Evolutionary conservation across 2,329 filamentous ascomycete species (phyloP).

Genomic region (Metarhizium guizhouense): DNA sequence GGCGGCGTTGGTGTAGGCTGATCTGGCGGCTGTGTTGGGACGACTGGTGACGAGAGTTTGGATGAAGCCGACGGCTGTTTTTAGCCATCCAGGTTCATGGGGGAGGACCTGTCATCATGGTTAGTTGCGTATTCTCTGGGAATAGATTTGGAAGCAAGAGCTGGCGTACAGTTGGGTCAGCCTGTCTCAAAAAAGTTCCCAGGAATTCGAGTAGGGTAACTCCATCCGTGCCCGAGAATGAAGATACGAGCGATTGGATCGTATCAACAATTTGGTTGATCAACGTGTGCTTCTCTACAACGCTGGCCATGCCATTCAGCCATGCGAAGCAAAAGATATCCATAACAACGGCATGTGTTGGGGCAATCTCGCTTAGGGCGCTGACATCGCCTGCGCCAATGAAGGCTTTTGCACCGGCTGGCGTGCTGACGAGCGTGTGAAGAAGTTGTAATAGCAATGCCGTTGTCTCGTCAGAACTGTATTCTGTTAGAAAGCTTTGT

Average conservation of each 20-base stretch:
- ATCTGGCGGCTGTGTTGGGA: conserved; percentile 44
- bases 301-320: conserved; percentile 35
- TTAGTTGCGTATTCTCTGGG: not conserved
- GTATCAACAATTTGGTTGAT: conserved; percentile 34
- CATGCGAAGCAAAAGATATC: conserved; percentile 49
- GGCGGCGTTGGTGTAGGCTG: conserved; percentile 50
- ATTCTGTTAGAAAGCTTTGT: not conserved
- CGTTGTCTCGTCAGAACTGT: conserved; percentile 43
- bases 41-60: conserved; percentile 44
- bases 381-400: conserved; percentile 41
- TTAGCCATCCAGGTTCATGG: conserved; percentile 44
- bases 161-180: conserved; percentile 35
- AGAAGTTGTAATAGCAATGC: conserved; percentile 48
- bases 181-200: conserved; percentile 40
- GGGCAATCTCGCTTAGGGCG: conserved; percentile 47
- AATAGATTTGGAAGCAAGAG: not conserved
- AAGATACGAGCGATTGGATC: conserved; percentile 38
- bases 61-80: conserved; percentile 36
- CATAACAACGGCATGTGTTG: conserved; percentile 42
- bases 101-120: conserved; percentile 34
- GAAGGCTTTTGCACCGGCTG: conserved; percentile 40
- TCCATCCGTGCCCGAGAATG: conserved; percentile 50
- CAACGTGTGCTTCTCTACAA: conserved; percentile 22
- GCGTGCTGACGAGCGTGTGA: conserved; percentile 42
- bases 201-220: conserved; percentile 51